phyloP scores from a whole-genome alignment of 192 early-diverging fungal species.

The Umbelopsis isabellina region DNA sequence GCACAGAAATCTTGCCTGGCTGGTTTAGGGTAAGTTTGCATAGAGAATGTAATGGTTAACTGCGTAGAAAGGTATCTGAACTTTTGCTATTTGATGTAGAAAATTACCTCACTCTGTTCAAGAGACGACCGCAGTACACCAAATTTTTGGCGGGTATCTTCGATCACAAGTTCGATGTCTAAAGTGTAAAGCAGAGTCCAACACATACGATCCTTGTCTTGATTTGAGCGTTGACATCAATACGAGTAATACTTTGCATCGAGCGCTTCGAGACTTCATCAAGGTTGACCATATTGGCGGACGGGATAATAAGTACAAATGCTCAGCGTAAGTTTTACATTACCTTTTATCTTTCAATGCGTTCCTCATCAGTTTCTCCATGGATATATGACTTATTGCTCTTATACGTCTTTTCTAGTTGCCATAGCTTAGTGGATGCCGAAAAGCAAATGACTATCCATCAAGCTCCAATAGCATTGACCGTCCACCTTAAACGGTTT shows the following conservation, averaged over 20 bases:
- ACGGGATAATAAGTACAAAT: constrained; percentile 72
- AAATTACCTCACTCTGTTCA: constrained; percentile 74
- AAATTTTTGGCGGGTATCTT: constrained; percentile 83
- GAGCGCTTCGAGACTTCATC: constrained; percentile 74
- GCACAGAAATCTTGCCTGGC: constrained; percentile 65
- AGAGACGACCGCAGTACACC: constrained; percentile 75
- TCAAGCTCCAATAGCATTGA: constrained; percentile 69
- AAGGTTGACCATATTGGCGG: constrained; percentile 64
- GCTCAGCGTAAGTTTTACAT: constrained; percentile 59
- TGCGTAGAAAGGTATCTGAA: not conserved
- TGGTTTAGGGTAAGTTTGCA: constrained; percentile 41
- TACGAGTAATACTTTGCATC: constrained; percentile 60
- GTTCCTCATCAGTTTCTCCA: not conserved
- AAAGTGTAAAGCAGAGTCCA: constrained; percentile 71
- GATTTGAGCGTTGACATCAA: constrained; percentile 82
- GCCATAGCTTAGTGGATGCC: constrained; percentile 75
- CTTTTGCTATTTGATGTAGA: constrained; percentile 30
- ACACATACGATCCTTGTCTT: constrained; percentile 76
- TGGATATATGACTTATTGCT: not conserved
- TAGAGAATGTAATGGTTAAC: not conserved
- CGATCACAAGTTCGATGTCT: constrained; percentile 79
- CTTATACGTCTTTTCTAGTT: constrained; percentile 47
- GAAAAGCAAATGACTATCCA: constrained; percentile 81
- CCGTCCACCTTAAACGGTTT: constrained; percentile 88
- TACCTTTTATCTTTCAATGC: not conserved